Evolutionary conservation across 257 asterid genomes (phyloP).

Genomic region (Jacaranda copaia): DNA sequence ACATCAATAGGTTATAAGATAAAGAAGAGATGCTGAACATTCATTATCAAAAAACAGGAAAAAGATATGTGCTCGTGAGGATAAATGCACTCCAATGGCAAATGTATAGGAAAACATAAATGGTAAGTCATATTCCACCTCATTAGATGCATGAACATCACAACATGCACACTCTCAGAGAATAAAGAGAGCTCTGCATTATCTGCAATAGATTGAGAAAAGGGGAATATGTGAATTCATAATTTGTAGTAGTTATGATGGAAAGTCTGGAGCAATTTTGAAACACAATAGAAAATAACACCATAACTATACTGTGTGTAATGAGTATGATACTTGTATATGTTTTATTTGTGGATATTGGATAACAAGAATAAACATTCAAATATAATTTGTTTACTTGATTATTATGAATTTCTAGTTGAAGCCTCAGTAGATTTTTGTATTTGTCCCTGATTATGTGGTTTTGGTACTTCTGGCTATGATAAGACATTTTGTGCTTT

Average conservation of each 20-base stretch:
- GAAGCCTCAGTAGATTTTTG: not conserved
- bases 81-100: not conserved
- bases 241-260: not conserved
- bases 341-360: not conserved
- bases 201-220: not conserved
- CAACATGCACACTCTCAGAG: not conserved
- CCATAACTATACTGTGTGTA: not conserved
- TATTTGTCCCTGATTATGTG: not conserved
- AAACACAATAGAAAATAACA: not conserved
- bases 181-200: not conserved
- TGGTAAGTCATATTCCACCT: not conserved
- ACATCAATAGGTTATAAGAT: not conserved
- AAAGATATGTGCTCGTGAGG: not conserved
- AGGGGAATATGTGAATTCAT: not conserved
- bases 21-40: not conserved
- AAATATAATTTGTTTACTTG: slow-evolving; percentile 6
- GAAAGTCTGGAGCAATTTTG: not conserved
- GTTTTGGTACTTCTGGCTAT: not conserved
- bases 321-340: not conserved
- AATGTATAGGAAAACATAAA: not conserved
- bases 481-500: not conserved
- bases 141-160: not conserved
- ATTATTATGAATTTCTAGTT: not conserved
- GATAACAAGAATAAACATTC: not conserved
- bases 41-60: not conserved